Evolutionary conservation across 2,329 filamentous ascomycete species (phyloP), one percentile per base, ranked within the genome.

Genomic region (Talaromyces sp.): DNA sequence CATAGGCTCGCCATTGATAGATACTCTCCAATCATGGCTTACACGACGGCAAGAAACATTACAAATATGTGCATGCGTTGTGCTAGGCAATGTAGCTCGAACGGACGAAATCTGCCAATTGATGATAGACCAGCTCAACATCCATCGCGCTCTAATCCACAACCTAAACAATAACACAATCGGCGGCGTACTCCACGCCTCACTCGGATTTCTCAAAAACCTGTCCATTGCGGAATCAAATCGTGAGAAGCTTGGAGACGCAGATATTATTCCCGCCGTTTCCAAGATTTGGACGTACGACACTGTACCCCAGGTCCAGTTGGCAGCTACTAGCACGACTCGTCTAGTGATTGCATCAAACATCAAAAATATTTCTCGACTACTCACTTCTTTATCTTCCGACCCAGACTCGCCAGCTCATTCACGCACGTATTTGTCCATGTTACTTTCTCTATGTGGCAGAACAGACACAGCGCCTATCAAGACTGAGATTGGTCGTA

Each of bases 161-260:
- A 75, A 81, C 27, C 71, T 83, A 4, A 72, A 74, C 14, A 73
- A 22, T 19, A 63, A 35, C 72, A 73, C 76, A 37, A 76, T 74
- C 47, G 77, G 78, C 4, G 74, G 74, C 4, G 78, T 81, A 3
- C 70, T 83, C 5, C 80, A 82, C 66, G 75, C 80, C 22, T 76
- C 75, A 0, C 75, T 82, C 11, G 79, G 81, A 7, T 81, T 83
- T 56, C 69, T 83, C 47, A 83, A 82, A 65, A 83, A 83, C 63
- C 71, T 83, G 10, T 78, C 79, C 9, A 79, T 83, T 60, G 75
- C 79, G 22, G 72, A 74, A 45, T 71, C 78, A n/a, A 81, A 83
- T 66, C 75, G 76, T 58, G 64, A 71, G 39, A 66, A 68, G 50
- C 70, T 83, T 24, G 79, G 76, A 9, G 71, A 76, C 39, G 76